A percentile compares a stretch with the other conserved stretches of the same genome.
These are phyloP conservation scores for Candida suzukii DNA, from an alignment of 805 yeast genomes.

Conservation along the genomic window DNA sequence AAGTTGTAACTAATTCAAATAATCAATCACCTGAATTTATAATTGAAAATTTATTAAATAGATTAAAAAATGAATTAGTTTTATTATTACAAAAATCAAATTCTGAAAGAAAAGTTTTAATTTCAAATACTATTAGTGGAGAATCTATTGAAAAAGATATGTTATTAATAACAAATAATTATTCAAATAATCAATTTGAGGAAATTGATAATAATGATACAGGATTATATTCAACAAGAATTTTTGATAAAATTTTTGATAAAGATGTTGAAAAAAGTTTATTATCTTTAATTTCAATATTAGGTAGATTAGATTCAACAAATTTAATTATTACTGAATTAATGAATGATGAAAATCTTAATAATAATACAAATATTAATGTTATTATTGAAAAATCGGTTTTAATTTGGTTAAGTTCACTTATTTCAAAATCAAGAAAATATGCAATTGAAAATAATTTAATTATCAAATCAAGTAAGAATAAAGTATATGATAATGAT, in stretches of 20 bases:
- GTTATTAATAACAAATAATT: constrained; percentile 13
- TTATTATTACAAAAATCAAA: neutral
- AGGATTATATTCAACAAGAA: no score
- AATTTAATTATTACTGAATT: constrained; percentile 1
- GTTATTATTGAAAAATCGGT: constrained; percentile 15
- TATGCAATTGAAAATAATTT: neutral
- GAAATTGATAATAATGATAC: constrained; percentile 3
- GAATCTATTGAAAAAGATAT: constrained; percentile 15
- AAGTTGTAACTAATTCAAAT: constrained; percentile 2
- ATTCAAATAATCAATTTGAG: constrained; percentile 5
- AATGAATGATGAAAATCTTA: neutral
- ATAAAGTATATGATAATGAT: neutral
- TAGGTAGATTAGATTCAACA: neutral
- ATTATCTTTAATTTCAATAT: constrained; percentile 3
- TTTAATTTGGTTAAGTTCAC: constrained; percentile 33
- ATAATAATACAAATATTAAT: constrained; percentile 4
- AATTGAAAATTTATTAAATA: neutral
- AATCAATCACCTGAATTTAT: constrained; percentile 3
- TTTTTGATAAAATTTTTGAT: constrained; percentile 17
- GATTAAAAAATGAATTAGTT: constrained; percentile 8
- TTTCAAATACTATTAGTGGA: neutral
- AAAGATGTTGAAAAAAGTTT: constrained; percentile 15
- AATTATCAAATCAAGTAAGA: neutral
- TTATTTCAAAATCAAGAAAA: constrained; percentile 11
- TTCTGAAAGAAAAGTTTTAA: neutral